phyloP scores from a whole-genome alignment of 306 rosid genomes.

The Glycine soja region DNA sequence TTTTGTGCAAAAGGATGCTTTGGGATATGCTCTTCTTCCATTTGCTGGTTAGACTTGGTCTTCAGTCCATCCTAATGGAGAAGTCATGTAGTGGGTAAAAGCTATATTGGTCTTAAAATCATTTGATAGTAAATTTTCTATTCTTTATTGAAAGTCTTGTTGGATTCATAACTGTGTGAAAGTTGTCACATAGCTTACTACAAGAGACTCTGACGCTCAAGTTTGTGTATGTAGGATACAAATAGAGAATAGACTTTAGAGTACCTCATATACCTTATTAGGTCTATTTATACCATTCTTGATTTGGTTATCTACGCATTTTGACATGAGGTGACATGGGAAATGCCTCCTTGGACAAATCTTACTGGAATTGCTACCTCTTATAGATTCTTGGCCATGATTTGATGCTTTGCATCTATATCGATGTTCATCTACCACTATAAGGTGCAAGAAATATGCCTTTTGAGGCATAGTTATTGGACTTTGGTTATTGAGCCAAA shows the following conservation, averaged over 20 bases:
- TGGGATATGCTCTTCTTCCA: conserved; percentile 72
- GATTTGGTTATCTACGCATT: not conserved
- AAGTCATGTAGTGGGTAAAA: conserved; percentile 90
- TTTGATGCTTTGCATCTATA: not conserved
- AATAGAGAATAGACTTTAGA: not conserved
- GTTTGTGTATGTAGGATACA: too few species aligned
- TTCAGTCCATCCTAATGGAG: conserved; percentile 97
- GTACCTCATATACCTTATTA: too few species aligned
- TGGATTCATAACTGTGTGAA: not conserved
- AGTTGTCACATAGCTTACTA: conserved; percentile 18
- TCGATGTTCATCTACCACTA: not conserved
- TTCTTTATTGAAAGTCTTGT: not conserved
- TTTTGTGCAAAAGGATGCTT: conserved; percentile 58
- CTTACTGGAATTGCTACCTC: not conserved
- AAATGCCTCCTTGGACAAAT: too few species aligned
- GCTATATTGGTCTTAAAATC: not conserved
- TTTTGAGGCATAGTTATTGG: not conserved
- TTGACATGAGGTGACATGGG: too few species aligned
- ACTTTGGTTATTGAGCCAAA: not conserved
- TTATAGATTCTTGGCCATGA: not conserved
- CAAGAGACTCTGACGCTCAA: too few species aligned
- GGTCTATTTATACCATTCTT: not conserved
- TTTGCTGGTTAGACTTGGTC: conserved; percentile 96
- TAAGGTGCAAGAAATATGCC: not conserved
- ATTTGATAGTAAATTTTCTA: not conserved